These are phyloP conservation scores for Coelastrella sp. DNA, from an alignment of 139 green algal species.

Conservation along the genomic window DNA sequence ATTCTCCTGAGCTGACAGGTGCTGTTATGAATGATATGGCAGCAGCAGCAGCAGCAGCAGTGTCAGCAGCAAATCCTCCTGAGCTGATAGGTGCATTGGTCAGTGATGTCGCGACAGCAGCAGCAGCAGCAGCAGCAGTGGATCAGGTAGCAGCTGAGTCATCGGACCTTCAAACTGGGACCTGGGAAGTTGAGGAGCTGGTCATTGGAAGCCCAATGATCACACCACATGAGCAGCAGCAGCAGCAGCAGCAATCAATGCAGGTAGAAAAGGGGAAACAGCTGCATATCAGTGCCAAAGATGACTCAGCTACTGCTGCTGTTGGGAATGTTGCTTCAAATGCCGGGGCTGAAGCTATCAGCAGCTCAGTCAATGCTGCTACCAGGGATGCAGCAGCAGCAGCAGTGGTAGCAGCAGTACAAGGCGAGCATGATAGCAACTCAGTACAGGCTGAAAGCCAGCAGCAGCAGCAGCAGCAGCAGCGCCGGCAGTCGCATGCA, in stretches of 20 bases:
- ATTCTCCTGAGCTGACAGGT: not conserved
- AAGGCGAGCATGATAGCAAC: not conserved
- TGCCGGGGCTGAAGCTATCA: not conserved
- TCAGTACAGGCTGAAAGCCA: not conserved
- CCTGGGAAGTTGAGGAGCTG: not conserved
- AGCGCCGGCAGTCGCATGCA: not conserved
- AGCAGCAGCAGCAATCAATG: not conserved
- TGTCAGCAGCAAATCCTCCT: not conserved
- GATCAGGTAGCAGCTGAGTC: not conserved
- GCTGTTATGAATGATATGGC: too few relatives aligned
- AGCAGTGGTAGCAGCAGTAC: not conserved
- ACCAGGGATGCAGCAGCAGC: not conserved
- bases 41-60: conserved; percentile 16
- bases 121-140: not conserved
- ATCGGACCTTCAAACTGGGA: not conserved
- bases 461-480: conserved; percentile 11
- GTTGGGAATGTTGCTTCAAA: not conserved
- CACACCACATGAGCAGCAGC: conserved; percentile 6
- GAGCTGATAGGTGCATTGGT: not conserved
- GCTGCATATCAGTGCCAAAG: not conserved
- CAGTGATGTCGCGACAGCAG: not conserved
- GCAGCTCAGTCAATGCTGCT: not conserved
- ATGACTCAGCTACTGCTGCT: not conserved
- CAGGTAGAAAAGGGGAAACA: not conserved
- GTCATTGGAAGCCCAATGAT: not conserved